A percentile compares a stretch with the other conserved stretches of the same genome.
Conservation (phyloP, 345 rosid species). For the Psidium guajava region DNA sequence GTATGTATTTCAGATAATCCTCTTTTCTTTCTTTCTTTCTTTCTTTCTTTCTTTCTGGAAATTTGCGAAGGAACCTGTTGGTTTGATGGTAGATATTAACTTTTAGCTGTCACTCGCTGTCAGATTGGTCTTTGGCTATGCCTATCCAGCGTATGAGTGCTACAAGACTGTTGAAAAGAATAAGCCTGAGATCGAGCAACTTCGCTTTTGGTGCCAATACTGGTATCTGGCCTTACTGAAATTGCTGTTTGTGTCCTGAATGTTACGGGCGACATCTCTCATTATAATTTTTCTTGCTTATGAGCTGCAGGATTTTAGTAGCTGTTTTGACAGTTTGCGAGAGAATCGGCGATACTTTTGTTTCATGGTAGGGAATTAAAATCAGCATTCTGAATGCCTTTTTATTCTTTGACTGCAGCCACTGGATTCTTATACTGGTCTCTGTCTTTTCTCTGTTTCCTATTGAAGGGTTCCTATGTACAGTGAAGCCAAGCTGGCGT, state of each 20-base stretch:
- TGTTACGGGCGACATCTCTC: not conserved
- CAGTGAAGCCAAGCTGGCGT: constrained; percentile 61
- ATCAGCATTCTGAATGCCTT: not conserved
- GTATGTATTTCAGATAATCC: constrained; percentile 12
- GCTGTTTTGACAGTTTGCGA: constrained; percentile 49
- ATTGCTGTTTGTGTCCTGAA: not conserved
- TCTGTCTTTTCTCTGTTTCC: not conserved
- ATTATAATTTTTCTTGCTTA: not conserved
- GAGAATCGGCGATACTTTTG: constrained; percentile 50
- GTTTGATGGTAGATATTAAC: not conserved
- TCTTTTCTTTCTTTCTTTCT: not conserved
- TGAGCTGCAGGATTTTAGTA: constrained; percentile 50
- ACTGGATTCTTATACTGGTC: not conserved
- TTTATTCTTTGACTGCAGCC: not conserved
- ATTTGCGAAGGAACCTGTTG: not conserved
- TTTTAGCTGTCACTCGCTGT: not conserved
- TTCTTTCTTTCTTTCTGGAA: not conserved
- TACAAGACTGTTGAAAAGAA: constrained; percentile 48
- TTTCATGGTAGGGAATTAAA: constrained; percentile 40
- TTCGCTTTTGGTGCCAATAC: constrained; percentile 62
- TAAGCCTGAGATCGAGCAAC: constrained; percentile 51
- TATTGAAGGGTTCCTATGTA: constrained; percentile 60
- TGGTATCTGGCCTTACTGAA: constrained; percentile 15
- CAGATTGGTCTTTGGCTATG: constrained; percentile 53
- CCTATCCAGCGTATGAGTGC: constrained; percentile 61